Evolutionary conservation across 257 asterid genomes (phyloP), one percentile per base, ranked within the genome.

Genomic region (Plantago major): DNA sequence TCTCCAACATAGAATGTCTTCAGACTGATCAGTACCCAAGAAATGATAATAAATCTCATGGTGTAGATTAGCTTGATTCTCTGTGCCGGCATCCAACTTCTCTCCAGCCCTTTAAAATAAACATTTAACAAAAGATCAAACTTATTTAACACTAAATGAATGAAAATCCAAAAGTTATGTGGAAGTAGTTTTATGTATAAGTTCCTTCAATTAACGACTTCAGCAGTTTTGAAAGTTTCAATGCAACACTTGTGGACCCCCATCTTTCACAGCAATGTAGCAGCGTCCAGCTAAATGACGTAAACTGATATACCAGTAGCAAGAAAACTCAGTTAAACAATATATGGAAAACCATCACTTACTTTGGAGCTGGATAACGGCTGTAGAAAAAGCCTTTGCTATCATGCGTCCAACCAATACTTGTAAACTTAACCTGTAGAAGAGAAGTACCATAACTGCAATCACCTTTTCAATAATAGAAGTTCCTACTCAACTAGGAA

Each of bases 341-440:
- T 46, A 13, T 6, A 19, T 7, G 43, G 8, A 15, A 30, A 42
- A 42, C 51, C 51, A 42, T 38, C 10, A 70, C 92, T 75, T 76
- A 84, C 88, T 71, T 65, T 6, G 88, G 88, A 67, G 83, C 67
- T 51, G 88, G 92, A 67, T 78, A 84, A 44, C 88, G 82, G 73
- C 92, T 64, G 76, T 84, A 81, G 70, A 81, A 84, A 67, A 79
- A 84, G 12, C 92, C 92, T 69, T 79, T 84, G 69, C 78, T 43
- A 64, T 84, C 92, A 71, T 73, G 76, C 0, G 88, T 84, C 88
- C 92, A 84, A 61, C 80, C 75, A 42, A 75, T 58, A 10, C 46
- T 37, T 12, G 86, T 73, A 71, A 84, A 81, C 73, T 84, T 84
- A 55, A 84, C 92, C 92, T 84, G 74, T 38, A 58, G 64, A 17